Evolutionary conservation across 2,329 filamentous ascomycete species (phyloP).

Genomic region (Huntiella omanensis): DNA sequence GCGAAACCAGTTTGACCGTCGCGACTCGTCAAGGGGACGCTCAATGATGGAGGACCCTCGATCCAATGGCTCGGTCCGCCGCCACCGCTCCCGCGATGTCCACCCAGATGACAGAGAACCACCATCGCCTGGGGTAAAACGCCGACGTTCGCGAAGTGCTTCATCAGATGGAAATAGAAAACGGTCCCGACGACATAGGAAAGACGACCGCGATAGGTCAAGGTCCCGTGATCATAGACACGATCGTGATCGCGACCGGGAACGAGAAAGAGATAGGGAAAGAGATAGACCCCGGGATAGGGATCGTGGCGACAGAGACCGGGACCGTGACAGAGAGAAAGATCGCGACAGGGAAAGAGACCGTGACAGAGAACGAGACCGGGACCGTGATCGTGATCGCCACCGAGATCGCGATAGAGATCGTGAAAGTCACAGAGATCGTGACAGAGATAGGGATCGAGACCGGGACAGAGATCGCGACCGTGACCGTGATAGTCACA

Average conservation of each 20-base stretch:
- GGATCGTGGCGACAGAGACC: neutral
- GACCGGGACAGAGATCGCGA: slow-evolving; percentile 1
- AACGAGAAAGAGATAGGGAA: slow-evolving; percentile 4
- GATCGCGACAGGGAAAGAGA: slow-evolving; percentile 2
- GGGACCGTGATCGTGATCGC: neutral
- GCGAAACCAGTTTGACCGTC: neutral
- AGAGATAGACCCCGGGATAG: slow-evolving; percentile 1
- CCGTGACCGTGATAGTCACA: neutral
- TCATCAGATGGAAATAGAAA: slow-evolving; percentile 6
- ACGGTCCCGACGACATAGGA: slow-evolving; percentile 2
- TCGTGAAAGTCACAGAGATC: slow-evolving; percentile 1
- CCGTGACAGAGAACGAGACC: neutral
- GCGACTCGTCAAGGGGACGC: neutral
- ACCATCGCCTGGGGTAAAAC: slow-evolving; percentile 8
- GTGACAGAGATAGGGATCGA: slow-evolving; percentile 1
- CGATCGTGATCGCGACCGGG: neutral
- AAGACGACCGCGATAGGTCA: neutral
- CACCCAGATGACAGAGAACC: slow-evolving; percentile 1
- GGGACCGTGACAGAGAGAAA: slow-evolving; percentile 1
- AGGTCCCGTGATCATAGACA: neutral
- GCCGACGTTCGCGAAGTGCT: slow-evolving; percentile 9
- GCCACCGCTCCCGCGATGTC: neutral
- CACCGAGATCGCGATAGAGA: slow-evolving; percentile 3
- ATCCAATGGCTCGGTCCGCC: neutral
- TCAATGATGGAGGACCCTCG: slow-evolving; percentile 1